These are phyloP conservation scores for Colletotrichum australisinense DNA, from an alignment of 2,329 filamentous ascomycete species.

Conservation along the genomic window DNA sequence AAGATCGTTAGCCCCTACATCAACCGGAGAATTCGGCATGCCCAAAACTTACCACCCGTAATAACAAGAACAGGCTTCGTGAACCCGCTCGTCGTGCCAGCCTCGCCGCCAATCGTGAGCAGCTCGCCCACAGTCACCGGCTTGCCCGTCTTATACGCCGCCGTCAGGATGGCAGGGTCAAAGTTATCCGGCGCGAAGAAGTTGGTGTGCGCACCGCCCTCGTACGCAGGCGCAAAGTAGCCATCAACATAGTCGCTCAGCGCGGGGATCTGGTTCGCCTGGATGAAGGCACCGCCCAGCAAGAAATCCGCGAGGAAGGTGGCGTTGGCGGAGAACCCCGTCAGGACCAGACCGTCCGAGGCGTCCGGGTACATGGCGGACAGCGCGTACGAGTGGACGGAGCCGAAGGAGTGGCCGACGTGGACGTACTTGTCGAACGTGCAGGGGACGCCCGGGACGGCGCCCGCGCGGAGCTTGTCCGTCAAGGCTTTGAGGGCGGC, in stretches of 20 bases:
- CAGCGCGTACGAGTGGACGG: slow-evolving; percentile 66
- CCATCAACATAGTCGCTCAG: slow-evolving; percentile 55
- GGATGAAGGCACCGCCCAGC: slow-evolving; percentile 59
- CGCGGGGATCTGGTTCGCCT: slow-evolving; percentile 48
- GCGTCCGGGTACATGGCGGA: slow-evolving; percentile 62
- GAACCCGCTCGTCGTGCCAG: slow-evolving; percentile 50
- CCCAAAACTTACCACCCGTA: slow-evolving; percentile 66
- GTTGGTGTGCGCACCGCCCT: slow-evolving; percentile 61
- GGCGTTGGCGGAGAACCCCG: slow-evolving; percentile 65
- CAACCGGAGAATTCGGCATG: too few species aligned
- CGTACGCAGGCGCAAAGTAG: slow-evolving; percentile 62
- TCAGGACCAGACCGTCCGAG: slow-evolving; percentile 69
- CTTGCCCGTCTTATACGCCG: slow-evolving; percentile 60
- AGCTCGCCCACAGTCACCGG: slow-evolving; percentile 70
- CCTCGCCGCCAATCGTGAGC: slow-evolving; percentile 61
- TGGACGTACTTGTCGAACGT: slow-evolving; percentile 62
- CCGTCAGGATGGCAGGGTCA: slow-evolving; percentile 62
- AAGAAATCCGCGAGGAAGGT: slow-evolving; percentile 56
- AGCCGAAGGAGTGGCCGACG: slow-evolving; percentile 74
- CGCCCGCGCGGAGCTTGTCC: slow-evolving; percentile 55
- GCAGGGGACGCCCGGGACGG: slow-evolving; percentile 53
- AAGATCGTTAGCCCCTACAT: too few species aligned
- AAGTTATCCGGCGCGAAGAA: slow-evolving; percentile 66
- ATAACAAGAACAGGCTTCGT: slow-evolving; percentile 68
- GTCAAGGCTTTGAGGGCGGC: slow-evolving; percentile 67